A percentile compares a stretch with the other conserved stretches of the same genome.
Conservation (phyloP, 352 stramenopile genomes). For the Phytophthora constricta region DNA sequence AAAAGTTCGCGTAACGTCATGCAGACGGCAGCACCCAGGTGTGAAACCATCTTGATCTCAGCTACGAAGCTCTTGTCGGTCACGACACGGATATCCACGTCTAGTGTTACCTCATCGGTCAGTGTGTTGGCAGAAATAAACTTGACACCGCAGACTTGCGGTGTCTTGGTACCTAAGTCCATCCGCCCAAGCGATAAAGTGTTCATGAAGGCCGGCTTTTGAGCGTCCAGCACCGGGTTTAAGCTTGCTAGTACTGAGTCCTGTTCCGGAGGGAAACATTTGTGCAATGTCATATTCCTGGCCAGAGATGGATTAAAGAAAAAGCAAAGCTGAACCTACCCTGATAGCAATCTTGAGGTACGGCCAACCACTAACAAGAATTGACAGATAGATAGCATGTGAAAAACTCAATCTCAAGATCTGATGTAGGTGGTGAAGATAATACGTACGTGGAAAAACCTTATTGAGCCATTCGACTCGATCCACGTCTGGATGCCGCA, state of each 20-base stretch:
- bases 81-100: conserved; percentile 70
- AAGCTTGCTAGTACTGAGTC: conserved; percentile 68
- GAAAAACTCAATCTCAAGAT: not conserved
- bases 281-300: not conserved
- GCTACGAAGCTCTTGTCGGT: conserved; percentile 66
- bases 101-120: conserved; percentile 72
- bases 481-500: conserved; percentile 68
- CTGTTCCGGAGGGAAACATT: conserved; percentile 27
- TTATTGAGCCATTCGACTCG: conserved; percentile 84
- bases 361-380: conserved; percentile 61
- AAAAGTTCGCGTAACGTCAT: conserved; percentile 72
- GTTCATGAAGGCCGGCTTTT: conserved; percentile 72
- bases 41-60: conserved; percentile 73
- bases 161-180: conserved; percentile 60
- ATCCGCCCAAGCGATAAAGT: conserved; percentile 64
- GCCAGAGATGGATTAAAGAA: not conserved
- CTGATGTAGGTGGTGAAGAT: not conserved
- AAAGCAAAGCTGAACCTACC: conserved; percentile 28
- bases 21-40: conserved; percentile 60
- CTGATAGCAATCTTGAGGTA: conserved; percentile 80
- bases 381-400: conserved; percentile 11
- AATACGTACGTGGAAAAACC: conserved; percentile 54
- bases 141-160: conserved; percentile 76
- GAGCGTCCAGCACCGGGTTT: conserved; percentile 67
- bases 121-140: conserved; percentile 62